Base-by-base conservation (phyloP, 108 stramenopile genomes). In the Hondaea fermentalgiana region DNA sequence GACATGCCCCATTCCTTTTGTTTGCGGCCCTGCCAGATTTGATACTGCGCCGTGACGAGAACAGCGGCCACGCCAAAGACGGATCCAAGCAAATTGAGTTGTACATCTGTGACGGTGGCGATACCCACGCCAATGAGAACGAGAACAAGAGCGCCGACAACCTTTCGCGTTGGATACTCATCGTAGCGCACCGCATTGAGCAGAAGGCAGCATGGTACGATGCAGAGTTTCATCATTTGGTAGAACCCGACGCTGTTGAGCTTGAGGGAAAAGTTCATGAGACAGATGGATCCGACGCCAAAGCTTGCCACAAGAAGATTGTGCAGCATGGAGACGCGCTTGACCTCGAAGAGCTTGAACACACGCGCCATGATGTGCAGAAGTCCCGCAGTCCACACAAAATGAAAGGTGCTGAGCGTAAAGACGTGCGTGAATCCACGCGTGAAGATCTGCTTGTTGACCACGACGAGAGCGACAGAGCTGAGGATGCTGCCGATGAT, bases 231-330 rank as follows among this genome's bases (percentile, higher is more conserved):
- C 76, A 83, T 53, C 76, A 83, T 83, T 83, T 83, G 76, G 5
- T 83, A 83, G 51, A 83, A 83, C 4, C 76, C 76, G 51, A 83
- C 51, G 25, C 49, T 53, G 23, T 83, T 83, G 1, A 53, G 49
- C 51, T 83, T 83, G 49, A 83, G 51, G 10, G 76, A 83, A 83
- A 83, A 53, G 76, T 83, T 83, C 76, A 83, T 83, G 51, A 83
- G 76, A 23, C 76, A 83, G 23, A 83, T 83, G 45, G 76, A 83
- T 45, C 76, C 76, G 0, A 83, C 76, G 51, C 76, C 76, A 45
- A 83, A 83, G 51, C 49, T 53, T 25, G 76, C 76, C 19, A 83
- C 76, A 0, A 83, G 23, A 1, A 83, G 76, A 23, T 83, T 83
- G 45, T 47, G 45, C 6, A 53, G 6, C 12, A 23, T 6, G n/a